Base-by-base conservation (phyloP, 2,329 filamentous ascomycete genomes). In the Fusarium tricinctum region DNA sequence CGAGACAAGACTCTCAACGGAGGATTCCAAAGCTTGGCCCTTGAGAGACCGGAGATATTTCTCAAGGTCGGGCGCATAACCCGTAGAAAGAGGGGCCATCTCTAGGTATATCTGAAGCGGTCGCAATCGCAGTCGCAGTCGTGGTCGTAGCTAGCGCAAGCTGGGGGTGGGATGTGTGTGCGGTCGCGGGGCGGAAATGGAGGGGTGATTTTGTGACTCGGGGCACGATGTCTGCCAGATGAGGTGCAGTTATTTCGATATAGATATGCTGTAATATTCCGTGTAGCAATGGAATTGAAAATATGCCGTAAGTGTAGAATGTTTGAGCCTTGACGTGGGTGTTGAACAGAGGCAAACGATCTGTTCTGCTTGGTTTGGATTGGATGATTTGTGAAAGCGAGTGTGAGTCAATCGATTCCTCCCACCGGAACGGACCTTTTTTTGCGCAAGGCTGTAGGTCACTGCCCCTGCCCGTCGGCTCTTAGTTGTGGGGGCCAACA, bases 1-100 rank as follows among this genome's bases (percentile, higher is more conserved):
- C 93, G 92, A 92, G 72, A 95, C 89, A 65, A 97, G 86, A 68
- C 88, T 89, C 79, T 97, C 94, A 69, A 97, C 91, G 10, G 93
- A 94, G 42, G 91, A 88, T 72, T 97, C 94, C 54, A 96, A 86
- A 30, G 90, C 85, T 54, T 89, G 90, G 35, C 87, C 86, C 77
- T 93, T 95, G 66, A 97, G 85, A 14, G 91, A 91, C 76, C 91
- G 92, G 69, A 97, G 86, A 74, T 93, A 96, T 48, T 90, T 91
- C 46, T 90, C 87, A 68, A 97, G 83, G 71, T 90, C 91, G 43
- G 93, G 93, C 78, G 92, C 89, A 64, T 77, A 77, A 73, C 78
- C 78, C 66, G 76, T 62, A 38, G 76, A 72, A 47, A 71, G 68
- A 46, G 79, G 78, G 58, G 78, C 76, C 79, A 81, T 81, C 52